These are phyloP conservation scores for Lumnitzera racemosa DNA, from an alignment of 345 rosid species.

Conservation along the genomic window DNA sequence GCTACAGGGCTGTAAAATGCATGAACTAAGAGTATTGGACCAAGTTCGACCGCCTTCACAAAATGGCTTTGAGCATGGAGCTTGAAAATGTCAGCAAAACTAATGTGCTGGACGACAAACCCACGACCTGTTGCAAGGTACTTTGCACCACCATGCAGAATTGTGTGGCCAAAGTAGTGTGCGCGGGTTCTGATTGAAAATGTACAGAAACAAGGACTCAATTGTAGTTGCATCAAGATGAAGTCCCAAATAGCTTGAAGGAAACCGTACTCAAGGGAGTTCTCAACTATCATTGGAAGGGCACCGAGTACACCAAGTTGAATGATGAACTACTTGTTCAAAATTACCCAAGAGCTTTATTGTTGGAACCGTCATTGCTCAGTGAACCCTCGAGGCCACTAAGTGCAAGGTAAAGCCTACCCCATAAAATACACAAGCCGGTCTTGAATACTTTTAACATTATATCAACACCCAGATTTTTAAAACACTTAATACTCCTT, in stretches of 20 bases:
- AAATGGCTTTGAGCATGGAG: conserved; percentile 14
- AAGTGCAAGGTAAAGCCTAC: conserved; percentile 9
- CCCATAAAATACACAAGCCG: conserved; percentile 7
- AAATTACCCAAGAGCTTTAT: conserved; percentile 11
- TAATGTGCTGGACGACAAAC: conserved; percentile 11
- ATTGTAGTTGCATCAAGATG: conserved; percentile 13
- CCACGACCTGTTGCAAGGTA: conserved; percentile 11
- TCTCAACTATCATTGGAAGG: conserved; percentile 11
- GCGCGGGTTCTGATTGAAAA: conserved; percentile 14
- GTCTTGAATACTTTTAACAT: not conserved
- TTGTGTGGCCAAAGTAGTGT: conserved; percentile 11
- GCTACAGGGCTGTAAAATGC: conserved; percentile 6
- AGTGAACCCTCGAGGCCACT: conserved; percentile 7
- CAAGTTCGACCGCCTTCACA: conserved; percentile 10
- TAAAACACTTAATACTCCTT: no score
- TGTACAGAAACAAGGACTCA: conserved; percentile 8
- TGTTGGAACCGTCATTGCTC: not conserved
- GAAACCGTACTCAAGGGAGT: conserved; percentile 11
- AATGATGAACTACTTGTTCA: conserved; percentile 11
- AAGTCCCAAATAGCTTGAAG: conserved; percentile 13
- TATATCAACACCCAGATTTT: no score
- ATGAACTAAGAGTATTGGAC: conserved; percentile 6
- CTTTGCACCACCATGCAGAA: conserved; percentile 12
- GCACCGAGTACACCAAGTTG: conserved; percentile 9
- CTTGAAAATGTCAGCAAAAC: conserved; percentile 9